phyloP scores from a whole-genome alignment of 2,329 filamentous ascomycete species.

The Dactylella cylindrospora region DNA sequence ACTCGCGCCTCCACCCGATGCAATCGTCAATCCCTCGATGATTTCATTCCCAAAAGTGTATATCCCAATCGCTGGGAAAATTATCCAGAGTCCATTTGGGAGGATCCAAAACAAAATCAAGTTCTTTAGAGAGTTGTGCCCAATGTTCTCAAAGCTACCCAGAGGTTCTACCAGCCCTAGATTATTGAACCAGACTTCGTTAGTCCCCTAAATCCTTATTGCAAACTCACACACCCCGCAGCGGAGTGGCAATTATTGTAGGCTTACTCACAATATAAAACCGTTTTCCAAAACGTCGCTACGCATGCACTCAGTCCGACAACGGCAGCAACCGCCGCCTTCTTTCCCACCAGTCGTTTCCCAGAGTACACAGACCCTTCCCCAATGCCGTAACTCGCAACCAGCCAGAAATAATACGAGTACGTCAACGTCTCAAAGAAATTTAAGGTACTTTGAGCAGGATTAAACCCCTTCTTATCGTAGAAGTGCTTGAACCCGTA shows the following conservation, averaged over 20 bases:
- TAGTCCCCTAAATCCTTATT: slow-evolving; percentile 2
- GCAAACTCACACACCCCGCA: too few species aligned
- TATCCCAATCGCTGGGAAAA: slow-evolving; percentile 65
- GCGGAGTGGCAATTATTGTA: too few species aligned
- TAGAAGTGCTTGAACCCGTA: slow-evolving; percentile 77
- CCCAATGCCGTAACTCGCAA: not conserved
- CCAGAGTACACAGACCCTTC: slow-evolving; percentile 47
- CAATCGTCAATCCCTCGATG: slow-evolving; percentile 54
- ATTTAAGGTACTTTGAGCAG: slow-evolving; percentile 71
- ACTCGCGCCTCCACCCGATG: not conserved
- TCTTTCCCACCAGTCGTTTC: slow-evolving; percentile 58
- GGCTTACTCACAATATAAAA: slow-evolving; percentile 65
- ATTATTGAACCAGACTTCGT: slow-evolving; percentile 30
- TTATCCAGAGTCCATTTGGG: slow-evolving; percentile 67
- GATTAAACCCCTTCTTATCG: slow-evolving; percentile 70
- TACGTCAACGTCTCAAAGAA: slow-evolving; percentile 69
- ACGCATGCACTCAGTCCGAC: slow-evolving; percentile 62
- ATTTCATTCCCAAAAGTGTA: slow-evolving; percentile 65
- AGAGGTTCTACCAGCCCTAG: slow-evolving; percentile 64
- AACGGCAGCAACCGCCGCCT: slow-evolving; percentile 60
- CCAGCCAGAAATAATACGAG: slow-evolving; percentile 60
- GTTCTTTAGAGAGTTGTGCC: slow-evolving; percentile 61
- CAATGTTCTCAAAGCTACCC: slow-evolving; percentile 63
- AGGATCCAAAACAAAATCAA: slow-evolving; percentile 65
- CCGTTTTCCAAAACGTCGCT: slow-evolving; percentile 69